Evolutionary conservation across 345 rosid species (phyloP), one percentile per base, ranked within the genome.

Genomic region (Euphorbia tirucalli): DNA sequence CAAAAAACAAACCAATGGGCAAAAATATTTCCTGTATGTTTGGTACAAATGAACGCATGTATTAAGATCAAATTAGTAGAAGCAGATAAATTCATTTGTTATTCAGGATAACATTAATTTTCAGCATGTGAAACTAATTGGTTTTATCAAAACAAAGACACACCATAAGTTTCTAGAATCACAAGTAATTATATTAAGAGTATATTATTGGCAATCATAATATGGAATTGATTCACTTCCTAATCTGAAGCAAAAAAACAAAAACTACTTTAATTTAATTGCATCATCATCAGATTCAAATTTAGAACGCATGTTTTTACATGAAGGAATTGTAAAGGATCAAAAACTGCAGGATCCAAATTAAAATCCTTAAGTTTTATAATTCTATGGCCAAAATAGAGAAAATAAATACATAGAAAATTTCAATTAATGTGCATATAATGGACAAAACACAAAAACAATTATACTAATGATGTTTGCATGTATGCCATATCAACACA

Each of bases 231-330:
- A 70, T 61, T 46, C 15, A 58, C n/a, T 14, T n/a, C 32, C 65
- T 70, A 43, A 49, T 57, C 58, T 30, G 14, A 31, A 46, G 39
- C 22, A 59, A 46, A 59, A n/a, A 58, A 57, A 19, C 65, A 21
- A 52, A 10, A 31, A 31, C 5, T 43, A 9, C 2, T 6, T 41
- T 7, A 69, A 57, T 37, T 18, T 35, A 57, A n/a, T 39, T n/a
- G 24, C 24, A 49, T 32, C 49, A 46, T 27, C 32, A 59, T 19
- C 31, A 44, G n/a, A n/a, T n/a, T n/a, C n/a, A n/a, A n/a, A n/a
- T n/a, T n/a, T n/a, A n/a, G n/a, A n/a, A n/a, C n/a, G n/a, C n/a
- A n/a, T n/a, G n/a, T n/a, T n/a, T n/a, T n/a, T n/a, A n/a, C n/a
- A n/a, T n/a, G n/a, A n/a, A n/a, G n/a, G n/a, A n/a, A n/a, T n/a